These are phyloP conservation scores for Apiospora sp. DNA, from an alignment of 2,329 filamentous ascomycete species.

Conservation along the genomic window DNA sequence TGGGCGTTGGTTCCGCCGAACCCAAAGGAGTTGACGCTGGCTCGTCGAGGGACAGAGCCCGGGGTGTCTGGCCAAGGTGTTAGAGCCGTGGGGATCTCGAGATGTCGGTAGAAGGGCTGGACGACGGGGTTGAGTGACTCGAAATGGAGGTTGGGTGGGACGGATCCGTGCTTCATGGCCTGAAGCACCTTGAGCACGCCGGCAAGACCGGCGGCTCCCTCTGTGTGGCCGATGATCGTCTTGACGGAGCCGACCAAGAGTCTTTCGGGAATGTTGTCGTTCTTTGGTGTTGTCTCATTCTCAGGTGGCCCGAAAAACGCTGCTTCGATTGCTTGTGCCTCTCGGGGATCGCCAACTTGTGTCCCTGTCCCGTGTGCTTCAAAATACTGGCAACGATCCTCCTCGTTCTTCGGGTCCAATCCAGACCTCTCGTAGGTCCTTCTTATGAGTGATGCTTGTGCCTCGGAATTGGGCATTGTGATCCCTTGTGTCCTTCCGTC, in stretches of 20 bases:
- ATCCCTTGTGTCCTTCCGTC: slow-evolving; percentile 62
- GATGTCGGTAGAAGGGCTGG: slow-evolving; percentile 42
- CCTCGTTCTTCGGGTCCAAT: slow-evolving; percentile 42
- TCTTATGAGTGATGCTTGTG: slow-evolving; percentile 54
- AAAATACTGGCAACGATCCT: slow-evolving; percentile 54
- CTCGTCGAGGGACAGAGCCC: slow-evolving; percentile 48
- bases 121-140: slow-evolving; percentile 50
- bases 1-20: slow-evolving; percentile 55
- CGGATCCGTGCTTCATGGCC: slow-evolving; percentile 47
- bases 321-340: slow-evolving; percentile 46
- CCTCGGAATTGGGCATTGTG: slow-evolving; percentile 58
- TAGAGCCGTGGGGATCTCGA: slow-evolving; percentile 44
- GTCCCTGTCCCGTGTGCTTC: slow-evolving; percentile 55
- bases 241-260: slow-evolving; percentile 53
- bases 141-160: slow-evolving; percentile 55
- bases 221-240: slow-evolving; percentile 57
- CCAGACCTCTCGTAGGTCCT: slow-evolving; percentile 53
- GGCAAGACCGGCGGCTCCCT: slow-evolving; percentile 58
- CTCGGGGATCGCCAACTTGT: slow-evolving; percentile 43
- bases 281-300: background rate
- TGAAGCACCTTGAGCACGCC: slow-evolving; percentile 55
- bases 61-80: slow-evolving; percentile 46
- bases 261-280: slow-evolving; percentile 28
- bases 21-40: slow-evolving; percentile 55
- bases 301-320: slow-evolving; percentile 46